Conservation (phyloP, 257 asterid species). For the Henckelia pumila region DNA sequence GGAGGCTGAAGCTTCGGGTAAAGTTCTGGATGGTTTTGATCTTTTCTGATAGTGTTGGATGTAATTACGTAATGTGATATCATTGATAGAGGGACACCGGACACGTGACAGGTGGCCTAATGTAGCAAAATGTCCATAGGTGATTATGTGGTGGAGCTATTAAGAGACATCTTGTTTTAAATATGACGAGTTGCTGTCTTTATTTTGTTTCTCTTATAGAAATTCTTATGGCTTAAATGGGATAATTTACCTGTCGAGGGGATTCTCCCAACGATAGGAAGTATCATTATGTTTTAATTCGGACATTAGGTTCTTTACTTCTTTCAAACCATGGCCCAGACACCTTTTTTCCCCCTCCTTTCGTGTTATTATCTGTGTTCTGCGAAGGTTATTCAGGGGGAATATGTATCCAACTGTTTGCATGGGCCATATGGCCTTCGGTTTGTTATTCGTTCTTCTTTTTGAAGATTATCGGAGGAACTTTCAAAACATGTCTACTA, state of each 20-base stretch:
- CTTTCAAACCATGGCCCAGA: background rate
- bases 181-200: background rate
- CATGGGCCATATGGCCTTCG: background rate
- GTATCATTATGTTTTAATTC: too few species aligned
- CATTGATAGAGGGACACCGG: background rate
- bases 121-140: background rate
- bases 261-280: background rate
- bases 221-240: background rate
- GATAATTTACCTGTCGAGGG: background rate
- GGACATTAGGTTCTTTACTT: background rate
- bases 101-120: background rate
- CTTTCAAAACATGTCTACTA: constrained; percentile 10
- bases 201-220: constrained; percentile 5
- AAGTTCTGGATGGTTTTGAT: constrained; percentile 6
- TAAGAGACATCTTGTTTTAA: background rate
- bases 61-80: background rate
- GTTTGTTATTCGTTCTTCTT: background rate
- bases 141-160: background rate
- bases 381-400: background rate
- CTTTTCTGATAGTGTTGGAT: background rate
- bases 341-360: background rate
- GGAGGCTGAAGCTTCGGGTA: constrained; percentile 18
- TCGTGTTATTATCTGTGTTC: too few species aligned
- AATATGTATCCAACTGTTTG: background rate
- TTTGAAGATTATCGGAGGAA: constrained; percentile 14